Conservation (phyloP, 2,329 filamentous ascomycete genomes). For the Penicillium sp. region DNA sequence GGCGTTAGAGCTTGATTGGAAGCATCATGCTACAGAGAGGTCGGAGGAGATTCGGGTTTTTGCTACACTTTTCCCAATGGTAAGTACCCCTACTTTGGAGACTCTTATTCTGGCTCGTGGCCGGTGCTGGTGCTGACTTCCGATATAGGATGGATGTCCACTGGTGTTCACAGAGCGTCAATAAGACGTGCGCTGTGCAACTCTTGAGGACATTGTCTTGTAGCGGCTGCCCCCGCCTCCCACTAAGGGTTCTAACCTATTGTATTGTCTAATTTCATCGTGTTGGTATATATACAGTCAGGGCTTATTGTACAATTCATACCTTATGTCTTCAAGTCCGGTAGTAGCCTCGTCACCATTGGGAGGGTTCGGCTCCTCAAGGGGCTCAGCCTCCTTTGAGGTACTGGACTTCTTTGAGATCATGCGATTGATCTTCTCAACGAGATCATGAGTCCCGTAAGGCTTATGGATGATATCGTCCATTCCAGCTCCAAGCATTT, state of each 20-base stretch:
- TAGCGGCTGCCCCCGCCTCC: too few species aligned
- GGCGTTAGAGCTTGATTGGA: constrained; percentile 50
- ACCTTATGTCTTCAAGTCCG: neutral
- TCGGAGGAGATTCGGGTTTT: constrained; percentile 53
- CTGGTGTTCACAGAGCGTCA: constrained; percentile 37
- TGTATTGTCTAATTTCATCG: too few species aligned
- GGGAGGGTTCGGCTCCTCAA: neutral
- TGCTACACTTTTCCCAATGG: constrained; percentile 50
- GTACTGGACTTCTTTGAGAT: constrained; percentile 1
- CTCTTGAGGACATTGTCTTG: too few species aligned
- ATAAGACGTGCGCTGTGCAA: neutral
- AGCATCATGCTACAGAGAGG: constrained; percentile 46
- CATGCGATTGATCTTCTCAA: constrained; percentile 64
- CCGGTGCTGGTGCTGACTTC: constrained; percentile 6
- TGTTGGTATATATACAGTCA: neutral
- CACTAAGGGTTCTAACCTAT: neutral
- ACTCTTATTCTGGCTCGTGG: neutral
- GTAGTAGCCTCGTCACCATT: neutral
- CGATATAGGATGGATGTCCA: constrained; percentile 35
- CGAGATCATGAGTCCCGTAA: constrained; percentile 68
- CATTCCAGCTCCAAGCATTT: constrained; percentile 68
- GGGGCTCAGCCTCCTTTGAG: neutral
- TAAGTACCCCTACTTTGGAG: constrained; percentile 26
- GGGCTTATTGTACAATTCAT: neutral
- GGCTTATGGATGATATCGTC: constrained; percentile 77